A percentile compares a stretch with the other conserved stretches of the same genome.
phyloP scores from a whole-genome alignment of 306 rosid genomes.

The Ochetophila trinervis region DNA sequence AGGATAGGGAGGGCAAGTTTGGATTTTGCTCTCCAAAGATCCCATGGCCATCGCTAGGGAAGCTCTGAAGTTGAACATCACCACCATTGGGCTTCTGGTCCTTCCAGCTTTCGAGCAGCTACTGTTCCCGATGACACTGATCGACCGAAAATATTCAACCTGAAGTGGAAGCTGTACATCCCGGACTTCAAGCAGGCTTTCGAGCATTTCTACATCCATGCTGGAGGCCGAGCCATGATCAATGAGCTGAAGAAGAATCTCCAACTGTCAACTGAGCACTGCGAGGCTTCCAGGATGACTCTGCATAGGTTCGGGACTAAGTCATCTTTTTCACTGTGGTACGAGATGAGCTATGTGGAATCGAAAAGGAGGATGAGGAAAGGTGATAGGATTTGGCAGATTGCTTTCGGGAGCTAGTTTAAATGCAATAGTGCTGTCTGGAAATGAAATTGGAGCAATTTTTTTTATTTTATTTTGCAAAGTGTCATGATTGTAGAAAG shows the following conservation, averaged over 20 bases:
- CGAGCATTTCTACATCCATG: slow-evolving; percentile 95
- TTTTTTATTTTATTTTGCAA: too few species aligned
- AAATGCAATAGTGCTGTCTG: slow-evolving; percentile 95
- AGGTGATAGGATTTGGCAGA: slow-evolving; percentile 92
- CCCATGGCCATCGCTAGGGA: slow-evolving; percentile 99
- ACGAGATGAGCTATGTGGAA: slow-evolving; percentile 73
- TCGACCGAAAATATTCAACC: slow-evolving; percentile 79
- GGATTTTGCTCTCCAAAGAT: slow-evolving; percentile 69
- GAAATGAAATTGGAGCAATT: slow-evolving; percentile 71
- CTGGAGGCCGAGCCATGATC: slow-evolving; percentile 89
- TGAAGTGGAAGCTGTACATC: slow-evolving; percentile 91
- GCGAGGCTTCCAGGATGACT: slow-evolving; percentile 95
- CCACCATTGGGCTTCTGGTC: slow-evolving; percentile 90
- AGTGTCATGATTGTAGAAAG: too few species aligned
- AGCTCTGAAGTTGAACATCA: slow-evolving; percentile 84
- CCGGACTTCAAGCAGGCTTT: slow-evolving; percentile 93
- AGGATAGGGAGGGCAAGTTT: slow-evolving; percentile 81
- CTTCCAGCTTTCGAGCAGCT: slow-evolving; percentile 93
- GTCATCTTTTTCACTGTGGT: slow-evolving; percentile 90
- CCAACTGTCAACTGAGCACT: slow-evolving; percentile 81
- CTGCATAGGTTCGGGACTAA: slow-evolving; percentile 88
- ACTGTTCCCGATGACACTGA: slow-evolving; percentile 61
- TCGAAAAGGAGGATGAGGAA: slow-evolving; percentile 86
- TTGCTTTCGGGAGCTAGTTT: slow-evolving; percentile 88
- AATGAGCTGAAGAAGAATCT: slow-evolving; percentile 92